A percentile compares a stretch with the other conserved stretches of the same genome.
Evolutionary conservation across 1,139 yeast species (phyloP).

Genomic region (Yamadazyma spencermartinsiae): DNA sequence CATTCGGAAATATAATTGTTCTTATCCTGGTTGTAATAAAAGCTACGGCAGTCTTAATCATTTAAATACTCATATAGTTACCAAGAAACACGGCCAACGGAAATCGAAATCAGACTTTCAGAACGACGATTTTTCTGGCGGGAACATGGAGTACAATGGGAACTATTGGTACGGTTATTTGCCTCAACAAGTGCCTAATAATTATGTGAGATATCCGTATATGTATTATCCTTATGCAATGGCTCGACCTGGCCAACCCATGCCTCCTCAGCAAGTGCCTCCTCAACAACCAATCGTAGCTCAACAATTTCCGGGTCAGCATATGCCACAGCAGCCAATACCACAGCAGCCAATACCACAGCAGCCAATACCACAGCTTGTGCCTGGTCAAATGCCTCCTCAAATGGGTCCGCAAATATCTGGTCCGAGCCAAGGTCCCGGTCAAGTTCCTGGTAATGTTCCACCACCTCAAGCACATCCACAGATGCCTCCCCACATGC

Average conservation of each 20-base stretch:
- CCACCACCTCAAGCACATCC: not conserved
- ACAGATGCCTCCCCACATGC: not conserved
- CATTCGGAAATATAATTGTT: slow-evolving; percentile 64
- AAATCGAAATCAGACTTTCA: slow-evolving; percentile 68
- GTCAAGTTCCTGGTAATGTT: slow-evolving; percentile 2
- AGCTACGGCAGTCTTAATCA: slow-evolving; percentile 79
- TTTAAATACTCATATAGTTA: slow-evolving; percentile 70
- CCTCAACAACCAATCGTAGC: slow-evolving; percentile 2
- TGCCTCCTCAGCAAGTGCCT: slow-evolving; percentile 2
- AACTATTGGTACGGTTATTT: slow-evolving; percentile 31
- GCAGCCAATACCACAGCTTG: slow-evolving; percentile 1
- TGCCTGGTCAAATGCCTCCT: slow-evolving; percentile 1
- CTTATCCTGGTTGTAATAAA: slow-evolving; percentile 60
- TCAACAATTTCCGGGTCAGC: slow-evolving; percentile 1
- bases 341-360: not conserved
- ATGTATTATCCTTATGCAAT: slow-evolving; percentile 12
- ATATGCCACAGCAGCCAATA: not conserved
- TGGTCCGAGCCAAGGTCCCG: slow-evolving; percentile 3
- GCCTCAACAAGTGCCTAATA: slow-evolving; percentile 13
- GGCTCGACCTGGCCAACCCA: slow-evolving; percentile 3
- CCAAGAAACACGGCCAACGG: slow-evolving; percentile 72
- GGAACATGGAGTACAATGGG: slow-evolving; percentile 22
- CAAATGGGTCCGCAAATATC: slow-evolving; percentile 3
- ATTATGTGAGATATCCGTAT: slow-evolving; percentile 14
- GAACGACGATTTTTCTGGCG: slow-evolving; percentile 16